phyloP scores from a whole-genome alignment of 345 rosid genomes.

The Bruguiera gymnorhiza region DNA sequence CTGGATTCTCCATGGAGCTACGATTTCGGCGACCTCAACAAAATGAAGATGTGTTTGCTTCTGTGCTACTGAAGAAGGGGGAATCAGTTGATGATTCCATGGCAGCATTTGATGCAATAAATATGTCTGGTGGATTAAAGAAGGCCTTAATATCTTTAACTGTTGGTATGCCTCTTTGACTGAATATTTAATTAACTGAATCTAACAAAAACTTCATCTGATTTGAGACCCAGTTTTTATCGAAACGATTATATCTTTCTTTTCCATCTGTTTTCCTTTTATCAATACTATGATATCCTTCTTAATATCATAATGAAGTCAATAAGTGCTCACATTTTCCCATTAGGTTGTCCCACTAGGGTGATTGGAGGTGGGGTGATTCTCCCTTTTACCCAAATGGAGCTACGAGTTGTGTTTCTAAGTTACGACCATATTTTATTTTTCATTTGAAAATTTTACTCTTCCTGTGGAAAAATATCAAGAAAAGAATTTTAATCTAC shows the following conservation, averaged over 20 bases:
- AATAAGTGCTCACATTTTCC: too few relatives aligned
- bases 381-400: too few relatives aligned
- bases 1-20: slow-evolving; percentile 70
- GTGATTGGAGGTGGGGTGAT: too few relatives aligned
- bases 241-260: background rate
- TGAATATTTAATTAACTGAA: slow-evolving; percentile 7
- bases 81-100: slow-evolving; percentile 80
- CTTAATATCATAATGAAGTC: too few relatives aligned
- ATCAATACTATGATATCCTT: background rate
- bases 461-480: too few relatives aligned
- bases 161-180: slow-evolving; percentile 52
- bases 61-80: slow-evolving; percentile 60
- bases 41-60: slow-evolving; percentile 52
- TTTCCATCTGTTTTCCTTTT: background rate
- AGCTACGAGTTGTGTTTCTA: too few relatives aligned
- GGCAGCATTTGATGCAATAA: slow-evolving; percentile 71
- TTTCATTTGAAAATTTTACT: too few relatives aligned
- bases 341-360: too few relatives aligned
- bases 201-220: background rate
- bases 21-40: slow-evolving; percentile 69
- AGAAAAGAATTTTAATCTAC: too few relatives aligned
- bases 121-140: slow-evolving; percentile 65
- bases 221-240: background rate
- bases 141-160: slow-evolving; percentile 74
- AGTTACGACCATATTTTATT: too few relatives aligned